Evolutionary conservation across 805 yeast species (phyloP), one percentile per base, ranked within the genome.

Genomic region (Peterozyma toletana): DNA sequence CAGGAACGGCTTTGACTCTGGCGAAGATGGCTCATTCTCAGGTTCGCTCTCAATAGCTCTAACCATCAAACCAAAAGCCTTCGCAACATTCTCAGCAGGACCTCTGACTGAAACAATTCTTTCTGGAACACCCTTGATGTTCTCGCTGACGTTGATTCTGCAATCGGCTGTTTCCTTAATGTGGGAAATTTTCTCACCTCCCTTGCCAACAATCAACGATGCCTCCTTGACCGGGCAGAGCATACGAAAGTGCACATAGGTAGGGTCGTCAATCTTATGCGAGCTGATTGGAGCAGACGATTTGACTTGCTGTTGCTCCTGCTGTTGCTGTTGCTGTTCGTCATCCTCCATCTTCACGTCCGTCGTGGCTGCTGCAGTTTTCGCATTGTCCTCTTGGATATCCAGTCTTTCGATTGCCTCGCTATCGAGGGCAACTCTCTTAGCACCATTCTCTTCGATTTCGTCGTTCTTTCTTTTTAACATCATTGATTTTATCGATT

Each of bases 151-250:
- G 53, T 79, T 77, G 37, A 86, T 71, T 50, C 83, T 70, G 7
- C 86, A 83, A 43, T 70, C 70, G 2, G 91, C 79, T 40, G 68
- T 67, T 10, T 74, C 80, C 51, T 86, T 78, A 43, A 86, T 73
- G 47, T 71, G 80, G 37, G 75, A 70, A 40, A 86, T 83, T 13
- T 72, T 75, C 45, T 81, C 87, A n/a, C 95, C 95, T 44, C 83
- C 83, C 51, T 81, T 82, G 0, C 95, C 95, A 13, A 86, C 91
- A 38, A 86, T 70, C 16, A 75, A 60, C 2, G 86, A 79, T 1
- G 95, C 90, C 55, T 86, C 90, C 51, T 78, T 82, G 13, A 83
- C 85, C 3, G 78, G 73, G 51, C 90, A 83, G 41, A 82, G 69
- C 86, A 86, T 82, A 49, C 95, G 70, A 59, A 86, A 68, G 51